Base-by-base conservation (phyloP, 139 green algal species). In the Gonium pectorale region DNA sequence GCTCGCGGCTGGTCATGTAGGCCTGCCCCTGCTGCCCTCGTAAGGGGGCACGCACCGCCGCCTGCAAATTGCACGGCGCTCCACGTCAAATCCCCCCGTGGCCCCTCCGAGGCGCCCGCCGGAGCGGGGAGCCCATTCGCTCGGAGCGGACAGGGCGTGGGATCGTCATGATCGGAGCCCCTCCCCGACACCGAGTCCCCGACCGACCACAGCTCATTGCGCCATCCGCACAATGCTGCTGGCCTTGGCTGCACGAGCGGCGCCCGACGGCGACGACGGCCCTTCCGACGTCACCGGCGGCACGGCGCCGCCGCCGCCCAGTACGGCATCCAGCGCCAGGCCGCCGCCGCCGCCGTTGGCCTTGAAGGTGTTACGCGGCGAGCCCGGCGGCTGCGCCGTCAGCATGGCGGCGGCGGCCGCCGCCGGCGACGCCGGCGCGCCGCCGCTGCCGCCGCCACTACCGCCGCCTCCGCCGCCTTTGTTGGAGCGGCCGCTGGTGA, bases 201-300 rank as follows among this genome's bases (percentile, higher is more conserved):
- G n/a, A n/a, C n/a, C n/a, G n/a, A n/a, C n/a, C n/a, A n/a, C n/a
- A n/a, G n/a, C 49, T 56, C 17, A 56, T 13, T 56, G 17, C 13
- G 13, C 49, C 13, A 56, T 17, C 13, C 49, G 49, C 17, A 17
- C 49, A 56, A 56, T 26, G 49, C 49, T 56, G 17, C 49, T 56
- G 13, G 49, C 56, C 56, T 64, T 64, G 5, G 56, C 56, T 8
- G 5, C 24, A 5, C 56, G 56, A 5, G 24, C 5, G 5, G 5
- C 21, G 15, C 19, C 56, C 24, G 56, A 64, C 19, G 68, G 41
- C n/a, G 68, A 77, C 29, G 64, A 26, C 35, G 68, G 68, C 44
- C 43, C 70, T 7, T 79, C 70, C 31, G 43, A n/a, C 7, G 27
- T 77, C 43, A 79, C 31, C 8, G 70, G 70, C 7, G 70, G 70